Evolutionary conservation across 2,329 filamentous ascomycete species (phyloP).

Genomic region (Xylariaceae sp.): DNA sequence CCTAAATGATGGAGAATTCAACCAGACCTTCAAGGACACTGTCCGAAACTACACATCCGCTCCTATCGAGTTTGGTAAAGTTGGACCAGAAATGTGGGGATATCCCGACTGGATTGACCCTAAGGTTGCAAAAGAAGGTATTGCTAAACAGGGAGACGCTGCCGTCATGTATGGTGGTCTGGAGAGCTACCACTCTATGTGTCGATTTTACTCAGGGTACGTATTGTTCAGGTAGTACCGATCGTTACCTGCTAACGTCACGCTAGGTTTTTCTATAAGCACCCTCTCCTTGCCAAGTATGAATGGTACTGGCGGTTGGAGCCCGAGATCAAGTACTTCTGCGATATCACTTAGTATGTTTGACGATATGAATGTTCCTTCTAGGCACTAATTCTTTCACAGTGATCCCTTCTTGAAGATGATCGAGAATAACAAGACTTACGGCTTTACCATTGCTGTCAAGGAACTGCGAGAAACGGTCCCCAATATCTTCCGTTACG

Average conservation of each 20-base stretch:
- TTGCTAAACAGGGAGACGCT: conserved; percentile 92
- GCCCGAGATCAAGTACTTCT: conserved; percentile 99
- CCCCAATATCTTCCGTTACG: conserved; percentile 97
- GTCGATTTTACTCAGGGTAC: conserved; percentile 96
- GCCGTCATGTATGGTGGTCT: conserved; percentile 99
- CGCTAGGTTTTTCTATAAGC: conserved; percentile 89
- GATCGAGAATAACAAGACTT: conserved; percentile 94
- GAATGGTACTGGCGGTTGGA: conserved; percentile 99
- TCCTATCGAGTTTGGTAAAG: conserved; percentile 90
- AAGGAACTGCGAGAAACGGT: conserved; percentile 98
- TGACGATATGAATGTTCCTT: background rate
- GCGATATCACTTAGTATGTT: conserved; percentile 94
- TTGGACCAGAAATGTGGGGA: conserved; percentile 90
- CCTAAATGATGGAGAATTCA: conserved; percentile 96
- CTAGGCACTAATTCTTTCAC: conserved; percentile 30
- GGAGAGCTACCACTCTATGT: conserved; percentile 99
- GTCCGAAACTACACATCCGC: conserved; percentile 89
- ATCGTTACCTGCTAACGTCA: conserved; percentile 4
- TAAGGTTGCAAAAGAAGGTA: conserved; percentile 93
- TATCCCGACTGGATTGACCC: conserved; percentile 96
- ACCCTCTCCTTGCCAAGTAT: conserved; percentile 92
- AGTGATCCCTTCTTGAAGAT: conserved; percentile 96
- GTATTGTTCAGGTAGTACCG: conserved; percentile 38
- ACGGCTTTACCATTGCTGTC: conserved; percentile 97
- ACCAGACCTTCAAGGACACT: conserved; percentile 87